Base-by-base conservation (phyloP, 352 stramenopile genomes). In the Pythium utonaiense region DNA sequence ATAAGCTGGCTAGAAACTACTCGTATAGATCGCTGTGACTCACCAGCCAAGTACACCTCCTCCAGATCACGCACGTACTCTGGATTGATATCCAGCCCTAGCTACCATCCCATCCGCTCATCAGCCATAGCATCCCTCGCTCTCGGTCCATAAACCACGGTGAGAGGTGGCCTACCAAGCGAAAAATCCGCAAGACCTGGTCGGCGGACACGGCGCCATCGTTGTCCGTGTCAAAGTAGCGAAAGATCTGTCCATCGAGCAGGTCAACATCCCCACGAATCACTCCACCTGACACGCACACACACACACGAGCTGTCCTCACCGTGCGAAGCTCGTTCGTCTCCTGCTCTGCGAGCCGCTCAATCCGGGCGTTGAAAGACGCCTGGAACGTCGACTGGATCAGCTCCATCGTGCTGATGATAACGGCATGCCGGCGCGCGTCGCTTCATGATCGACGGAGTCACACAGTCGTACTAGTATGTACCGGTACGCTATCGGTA, bases 181-280 rank as follows among this genome's bases (percentile, higher is more conserved):
- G 63, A 44, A 91, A 88, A 57, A 89, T 86, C 19, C 79, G 74
- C 16, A 74, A 79, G 0, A 74, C 77, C 64, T 88, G 77, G n/a
- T 71, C 60, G 3, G 82, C 71, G 19, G 72, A 77, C 33, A 91
- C 67, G 21, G 71, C 77, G 33, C 82, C 82, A 27, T 89, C 76
- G 42, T 62, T 63, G 64, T 89, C 74, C 19, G 79, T 86, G 64
- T 89, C 82, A 52, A 88, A 89, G 71, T 75, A 91, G 24, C 77
- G 71, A 54, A 91, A 91, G 48, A 91, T 83, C 82, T 89, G 10
- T 19, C 3, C 25, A 38, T 12, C 22, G 6, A 38, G 28, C 6
- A 3, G 21, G 58, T 53, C 21, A 42, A 6, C 38, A 13, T 3
- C 5, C 41, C 8, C 31, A 6, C 31, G n/a, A n/a, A n/a, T 24